phyloP scores from a whole-genome alignment of 2,329 filamentous ascomycete genomes.

The Penicillium corylophilum region DNA sequence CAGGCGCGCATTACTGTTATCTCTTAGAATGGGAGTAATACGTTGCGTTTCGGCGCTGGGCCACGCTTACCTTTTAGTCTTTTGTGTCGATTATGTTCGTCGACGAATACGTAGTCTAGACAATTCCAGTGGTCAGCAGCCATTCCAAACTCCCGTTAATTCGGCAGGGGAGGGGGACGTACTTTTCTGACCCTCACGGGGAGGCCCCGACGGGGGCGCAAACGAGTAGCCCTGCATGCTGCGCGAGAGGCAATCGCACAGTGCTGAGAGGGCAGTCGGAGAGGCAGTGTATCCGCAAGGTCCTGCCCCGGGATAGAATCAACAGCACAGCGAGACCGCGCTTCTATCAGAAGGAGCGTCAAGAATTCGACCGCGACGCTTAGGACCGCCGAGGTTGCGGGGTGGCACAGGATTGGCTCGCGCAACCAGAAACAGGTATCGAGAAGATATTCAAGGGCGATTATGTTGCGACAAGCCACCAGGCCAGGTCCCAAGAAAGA shows the following conservation, averaged over 20 bases:
- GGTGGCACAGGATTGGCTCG: neutral
- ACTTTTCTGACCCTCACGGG: conserved; percentile 82
- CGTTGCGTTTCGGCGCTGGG: neutral
- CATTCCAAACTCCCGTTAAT: neutral
- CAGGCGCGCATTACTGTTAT: conserved; percentile 88
- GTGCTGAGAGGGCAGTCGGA: neutral
- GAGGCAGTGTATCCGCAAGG: conserved; percentile 14
- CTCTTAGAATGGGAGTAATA: conserved; percentile 6
- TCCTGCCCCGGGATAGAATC: conserved; percentile 14
- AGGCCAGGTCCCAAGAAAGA: neutral
- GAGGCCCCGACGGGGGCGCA: conserved; percentile 63
- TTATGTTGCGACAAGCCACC: neutral
- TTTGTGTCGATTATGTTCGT: conserved; percentile 98
- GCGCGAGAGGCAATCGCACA: neutral
- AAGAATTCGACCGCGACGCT: neutral
- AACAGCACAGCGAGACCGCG: neutral
- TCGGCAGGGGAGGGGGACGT: conserved; percentile 37
- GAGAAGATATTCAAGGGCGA: neutral
- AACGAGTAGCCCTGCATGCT: conserved; percentile 73
- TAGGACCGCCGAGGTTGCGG: neutral
- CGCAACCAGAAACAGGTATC: neutral
- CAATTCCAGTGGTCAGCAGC: conserved; percentile 9
- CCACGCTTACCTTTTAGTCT: conserved; percentile 74
- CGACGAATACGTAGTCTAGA: conserved; percentile 95
- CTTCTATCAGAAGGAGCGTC: neutral